Evolutionary conservation across 305 asterid species (phyloP).

Genomic region (Salvia sclarea): DNA sequence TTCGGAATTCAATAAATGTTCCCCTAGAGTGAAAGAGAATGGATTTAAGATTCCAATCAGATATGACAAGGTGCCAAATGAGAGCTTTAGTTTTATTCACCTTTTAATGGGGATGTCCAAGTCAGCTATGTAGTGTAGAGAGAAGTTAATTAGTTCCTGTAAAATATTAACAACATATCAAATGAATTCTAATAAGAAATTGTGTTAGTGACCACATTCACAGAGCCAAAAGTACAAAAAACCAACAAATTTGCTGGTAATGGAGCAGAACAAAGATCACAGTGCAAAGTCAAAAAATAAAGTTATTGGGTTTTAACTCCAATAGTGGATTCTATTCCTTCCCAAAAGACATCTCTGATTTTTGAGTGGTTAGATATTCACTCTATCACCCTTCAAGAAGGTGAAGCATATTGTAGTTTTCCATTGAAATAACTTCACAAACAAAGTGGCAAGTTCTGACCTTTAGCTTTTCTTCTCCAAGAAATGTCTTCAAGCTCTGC

Average conservation of each 20-base stretch:
- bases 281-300: not conserved
- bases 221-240: not conserved
- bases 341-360: slow-evolving; percentile 5
- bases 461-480: slow-evolving; percentile 93
- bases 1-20: slow-evolving; percentile 91
- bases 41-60: slow-evolving; percentile 25
- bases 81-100: slow-evolving; percentile 42
- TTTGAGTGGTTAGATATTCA: slow-evolving; percentile 16
- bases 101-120: slow-evolving; percentile 94
- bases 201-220: slow-evolving; percentile 4
- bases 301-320: not conserved
- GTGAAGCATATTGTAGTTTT: not conserved
- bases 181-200: slow-evolving; percentile 5
- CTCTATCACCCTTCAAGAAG: not conserved
- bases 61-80: not conserved
- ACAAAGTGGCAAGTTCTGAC: slow-evolving; percentile 39
- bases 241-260: not conserved
- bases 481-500: slow-evolving; percentile 86
- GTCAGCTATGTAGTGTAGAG: slow-evolving; percentile 93
- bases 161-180: slow-evolving; percentile 37
- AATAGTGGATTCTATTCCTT: not conserved
- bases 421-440: slow-evolving; percentile 13
- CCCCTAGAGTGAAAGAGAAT: slow-evolving; percentile 58
- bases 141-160: slow-evolving; percentile 91
- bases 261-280: not conserved